These are phyloP conservation scores for Pterocarpus macrocarpus DNA, from an alignment of 306 rosid species.

Conservation along the genomic window DNA sequence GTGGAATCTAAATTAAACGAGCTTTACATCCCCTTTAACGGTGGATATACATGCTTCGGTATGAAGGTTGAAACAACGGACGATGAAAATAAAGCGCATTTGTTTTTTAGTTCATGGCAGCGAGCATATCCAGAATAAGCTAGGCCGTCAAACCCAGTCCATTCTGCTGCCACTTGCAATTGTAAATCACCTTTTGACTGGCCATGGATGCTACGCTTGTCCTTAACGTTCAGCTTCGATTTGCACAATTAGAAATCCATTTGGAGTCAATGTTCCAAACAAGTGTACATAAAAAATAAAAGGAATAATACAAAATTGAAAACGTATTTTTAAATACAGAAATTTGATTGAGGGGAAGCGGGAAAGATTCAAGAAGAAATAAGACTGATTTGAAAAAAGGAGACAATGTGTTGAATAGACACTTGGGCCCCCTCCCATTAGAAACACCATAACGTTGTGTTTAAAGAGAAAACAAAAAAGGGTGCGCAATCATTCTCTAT, in stretches of 20 bases:
- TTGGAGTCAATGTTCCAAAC: not conserved
- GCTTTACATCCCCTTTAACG: too few species aligned
- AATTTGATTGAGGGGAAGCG: not conserved
- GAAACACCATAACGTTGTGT: not conserved
- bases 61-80: too few species aligned
- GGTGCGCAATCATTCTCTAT: not conserved
- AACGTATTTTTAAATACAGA: not conserved
- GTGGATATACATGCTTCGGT: too few species aligned
- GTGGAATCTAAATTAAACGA: too few species aligned
- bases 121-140: not conserved
- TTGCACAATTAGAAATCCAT: not conserved
- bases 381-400: not conserved
- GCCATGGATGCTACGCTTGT: not conserved
- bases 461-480: not conserved
- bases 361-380: not conserved
- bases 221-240: not conserved
- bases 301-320: not conserved
- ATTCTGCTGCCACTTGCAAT: not conserved
- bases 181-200: not conserved
- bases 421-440: not conserved
- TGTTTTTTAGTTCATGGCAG: slow-evolving; percentile 5
- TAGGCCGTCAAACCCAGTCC: not conserved
- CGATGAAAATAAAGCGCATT: not conserved
- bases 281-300: not conserved
- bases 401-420: not conserved